Evolutionary conservation across 768 basidiomycete species (phyloP).

Genomic region (Lactarius sp.): DNA sequence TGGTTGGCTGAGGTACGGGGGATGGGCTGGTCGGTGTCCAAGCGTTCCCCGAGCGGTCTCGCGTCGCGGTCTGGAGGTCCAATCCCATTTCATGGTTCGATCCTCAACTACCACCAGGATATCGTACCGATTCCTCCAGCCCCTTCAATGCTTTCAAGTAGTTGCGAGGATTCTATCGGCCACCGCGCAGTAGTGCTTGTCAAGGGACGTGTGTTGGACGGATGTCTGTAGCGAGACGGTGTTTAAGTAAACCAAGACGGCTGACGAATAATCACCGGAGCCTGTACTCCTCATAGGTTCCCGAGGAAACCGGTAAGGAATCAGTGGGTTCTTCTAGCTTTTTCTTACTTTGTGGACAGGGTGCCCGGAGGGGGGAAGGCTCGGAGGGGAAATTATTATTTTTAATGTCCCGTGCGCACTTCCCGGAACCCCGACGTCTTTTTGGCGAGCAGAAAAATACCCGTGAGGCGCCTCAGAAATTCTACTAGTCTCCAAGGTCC

Average conservation of each 20-base stretch:
- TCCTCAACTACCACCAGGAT: not conserved
- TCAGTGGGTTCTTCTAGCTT: not conserved
- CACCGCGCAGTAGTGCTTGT: not conserved
- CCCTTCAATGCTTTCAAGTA: not conserved
- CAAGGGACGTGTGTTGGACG: not conserved
- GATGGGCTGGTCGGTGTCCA: not conserved
- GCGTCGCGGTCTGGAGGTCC: not conserved
- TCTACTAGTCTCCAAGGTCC: not conserved
- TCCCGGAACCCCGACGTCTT: constrained; percentile 6
- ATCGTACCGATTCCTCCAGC: not conserved
- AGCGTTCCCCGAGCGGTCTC: not conserved
- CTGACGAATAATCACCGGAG: not conserved
- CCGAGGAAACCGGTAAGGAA: not conserved
- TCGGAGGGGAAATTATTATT: not conserved
- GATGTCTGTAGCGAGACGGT: constrained; percentile 7
- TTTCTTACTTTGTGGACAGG: not conserved
- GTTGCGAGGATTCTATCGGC: not conserved
- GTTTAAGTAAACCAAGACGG: constrained; percentile 12
- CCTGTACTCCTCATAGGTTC: not conserved
- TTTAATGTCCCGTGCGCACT: not conserved
- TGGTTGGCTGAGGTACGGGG: not conserved
- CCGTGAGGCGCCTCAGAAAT: not conserved
- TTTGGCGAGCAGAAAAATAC: not conserved
- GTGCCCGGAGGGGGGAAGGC: not conserved
- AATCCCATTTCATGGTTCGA: not conserved